Percentiles rank a stretch among this genome's conserved stretches.
These are phyloP conservation scores for Dictyostelium citrinum DNA, from an alignment of 78 protist genomes.

Conservation along the genomic window DNA sequence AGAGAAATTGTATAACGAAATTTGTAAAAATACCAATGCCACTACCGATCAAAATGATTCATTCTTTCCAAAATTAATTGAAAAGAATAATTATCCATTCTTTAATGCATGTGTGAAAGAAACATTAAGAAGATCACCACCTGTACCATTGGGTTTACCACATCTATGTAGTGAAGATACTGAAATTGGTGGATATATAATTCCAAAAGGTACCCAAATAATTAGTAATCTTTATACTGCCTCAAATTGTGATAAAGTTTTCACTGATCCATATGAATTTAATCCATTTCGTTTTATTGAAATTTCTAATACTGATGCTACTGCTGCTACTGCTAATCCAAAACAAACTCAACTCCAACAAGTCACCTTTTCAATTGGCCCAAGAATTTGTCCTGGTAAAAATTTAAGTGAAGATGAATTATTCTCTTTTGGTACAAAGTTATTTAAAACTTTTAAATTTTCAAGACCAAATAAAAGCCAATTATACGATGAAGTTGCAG, in stretches of 20 bases:
- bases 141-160: slow-evolving; percentile 21
- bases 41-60: neutral
- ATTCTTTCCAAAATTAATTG: neutral
- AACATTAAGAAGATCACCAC: slow-evolving; percentile 1
- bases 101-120: slow-evolving; percentile 12
- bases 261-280: slow-evolving; percentile 6
- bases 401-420: slow-evolving; percentile 17
- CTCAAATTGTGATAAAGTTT: neutral
- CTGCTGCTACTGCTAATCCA: too few species aligned
- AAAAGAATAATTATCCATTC: neutral
- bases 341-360: too few species aligned
- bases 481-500: neutral
- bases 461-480: neutral
- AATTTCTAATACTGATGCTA: too few species aligned
- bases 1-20: slow-evolving; percentile 37
- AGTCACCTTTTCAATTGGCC: neutral
- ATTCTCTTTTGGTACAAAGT: slow-evolving; percentile 4
- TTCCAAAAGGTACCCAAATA: slow-evolving; percentile 36
- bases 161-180: slow-evolving; percentile 1
- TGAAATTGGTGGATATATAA: slow-evolving; percentile 18
- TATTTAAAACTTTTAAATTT: slow-evolving; percentile 17
- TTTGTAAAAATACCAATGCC: neutral
- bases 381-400: slow-evolving; percentile 34
- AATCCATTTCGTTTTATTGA: slow-evolving; percentile 42
- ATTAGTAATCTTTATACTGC: slow-evolving; percentile 17